phyloP scores from a whole-genome alignment of 805 yeast genomes.

The Metschnikowia sp. region DNA sequence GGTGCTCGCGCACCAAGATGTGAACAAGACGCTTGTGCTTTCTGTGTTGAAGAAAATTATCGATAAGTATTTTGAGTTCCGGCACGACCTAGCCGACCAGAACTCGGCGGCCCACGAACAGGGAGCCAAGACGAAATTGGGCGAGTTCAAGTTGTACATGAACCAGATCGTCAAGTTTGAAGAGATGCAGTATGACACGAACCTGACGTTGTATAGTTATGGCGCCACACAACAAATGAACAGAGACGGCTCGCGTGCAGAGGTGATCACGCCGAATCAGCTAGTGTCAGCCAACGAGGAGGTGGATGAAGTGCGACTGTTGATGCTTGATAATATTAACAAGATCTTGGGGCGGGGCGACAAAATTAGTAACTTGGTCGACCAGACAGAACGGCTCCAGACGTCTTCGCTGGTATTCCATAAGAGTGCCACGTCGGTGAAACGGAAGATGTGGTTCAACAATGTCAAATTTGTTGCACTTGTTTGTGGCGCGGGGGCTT shows the following conservation, averaged over 20 bases:
- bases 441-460: conserved; percentile 68
- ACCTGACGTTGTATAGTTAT: conserved; percentile 30
- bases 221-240: conserved; percentile 23
- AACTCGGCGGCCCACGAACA: conserved; percentile 6
- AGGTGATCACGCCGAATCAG: conserved; percentile 35
- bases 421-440: conserved; percentile 60
- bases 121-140: conserved; percentile 25
- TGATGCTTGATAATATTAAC: conserved; percentile 73
- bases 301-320: conserved; percentile 58
- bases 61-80: conserved; percentile 46
- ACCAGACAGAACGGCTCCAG: conserved; percentile 73
- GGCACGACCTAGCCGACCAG: conserved; percentile 24
- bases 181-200: conserved; percentile 43
- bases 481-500: conserved; percentile 13
- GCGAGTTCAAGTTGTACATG: conserved; percentile 55
- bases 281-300: conserved; percentile 47
- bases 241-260: conserved; percentile 18
- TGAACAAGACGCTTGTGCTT: conserved; percentile 45
- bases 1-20: conserved; percentile 42
- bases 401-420: conserved; percentile 66
- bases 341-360: conserved; percentile 76
- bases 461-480: conserved; percentile 45
- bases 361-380: conserved; percentile 64
- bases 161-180: conserved; percentile 54
- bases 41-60: conserved; percentile 48